Evolutionary conservation across 164 flowering plant species (phyloP).

Genomic region (Euptelea pleiosperma): DNA sequence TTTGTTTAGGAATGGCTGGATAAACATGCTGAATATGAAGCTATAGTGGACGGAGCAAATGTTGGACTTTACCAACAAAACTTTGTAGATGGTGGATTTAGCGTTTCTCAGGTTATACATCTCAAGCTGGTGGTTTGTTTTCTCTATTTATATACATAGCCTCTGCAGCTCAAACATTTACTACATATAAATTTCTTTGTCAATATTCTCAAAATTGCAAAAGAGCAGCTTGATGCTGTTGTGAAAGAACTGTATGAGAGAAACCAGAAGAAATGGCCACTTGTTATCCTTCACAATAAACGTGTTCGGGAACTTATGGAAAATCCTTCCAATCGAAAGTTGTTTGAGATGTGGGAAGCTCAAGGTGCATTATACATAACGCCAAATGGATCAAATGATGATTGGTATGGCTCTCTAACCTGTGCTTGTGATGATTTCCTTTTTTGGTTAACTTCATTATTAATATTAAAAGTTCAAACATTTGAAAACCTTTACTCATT

Average conservation of each 20-base stretch:
- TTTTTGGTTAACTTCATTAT: background rate
- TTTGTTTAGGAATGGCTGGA: constrained; percentile 69
- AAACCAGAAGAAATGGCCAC: constrained; percentile 64
- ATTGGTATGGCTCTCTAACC: constrained; percentile 54
- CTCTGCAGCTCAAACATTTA: background rate
- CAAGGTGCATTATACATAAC: constrained; percentile 61
- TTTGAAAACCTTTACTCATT: too few relatives aligned
- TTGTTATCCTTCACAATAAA: constrained; percentile 70
- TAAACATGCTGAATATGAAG: constrained; percentile 50
- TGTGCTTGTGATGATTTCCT: background rate
- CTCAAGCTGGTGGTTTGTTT: constrained; percentile 12
- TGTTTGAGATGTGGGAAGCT: constrained; percentile 67
- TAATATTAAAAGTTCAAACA: too few relatives aligned
- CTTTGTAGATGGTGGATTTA: constrained; percentile 81
- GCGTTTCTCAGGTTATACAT: constrained; percentile 64
- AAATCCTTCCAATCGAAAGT: constrained; percentile 40
- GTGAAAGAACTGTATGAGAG: constrained; percentile 56
- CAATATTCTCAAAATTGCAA: constrained; percentile 21
- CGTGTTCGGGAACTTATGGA: constrained; percentile 51
- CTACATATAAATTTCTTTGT: constrained; percentile 7
- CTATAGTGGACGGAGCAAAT: constrained; percentile 87
- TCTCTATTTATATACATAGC: background rate
- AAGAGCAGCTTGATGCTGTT: constrained; percentile 83
- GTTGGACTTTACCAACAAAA: constrained; percentile 81
- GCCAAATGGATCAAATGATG: constrained; percentile 94